A percentile compares a stretch with the other conserved stretches of the same genome.
These are phyloP conservation scores for Ceraceosorus bombacis DNA, from an alignment of 1,284 basidiomycete species.

Conservation along the genomic window DNA sequence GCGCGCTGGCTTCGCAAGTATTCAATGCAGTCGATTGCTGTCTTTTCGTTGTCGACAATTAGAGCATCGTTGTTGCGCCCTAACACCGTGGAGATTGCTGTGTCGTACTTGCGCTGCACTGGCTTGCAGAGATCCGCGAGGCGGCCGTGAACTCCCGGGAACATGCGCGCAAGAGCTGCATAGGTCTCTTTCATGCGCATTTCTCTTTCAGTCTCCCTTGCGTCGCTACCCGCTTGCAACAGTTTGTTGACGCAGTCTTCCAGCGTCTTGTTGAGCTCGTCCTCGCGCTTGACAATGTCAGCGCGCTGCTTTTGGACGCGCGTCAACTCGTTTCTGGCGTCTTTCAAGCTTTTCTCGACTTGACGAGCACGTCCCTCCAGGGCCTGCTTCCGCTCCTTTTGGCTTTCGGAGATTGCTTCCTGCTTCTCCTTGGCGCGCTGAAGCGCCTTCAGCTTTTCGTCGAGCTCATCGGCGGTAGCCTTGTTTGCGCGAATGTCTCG, in stretches of 20 bases:
- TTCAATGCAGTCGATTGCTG: slow-evolving; percentile 93
- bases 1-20: slow-evolving; percentile 91
- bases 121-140: slow-evolving; percentile 89
- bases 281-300: slow-evolving; percentile 53
- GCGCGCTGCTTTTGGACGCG: slow-evolving; percentile 67
- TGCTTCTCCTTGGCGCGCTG: slow-evolving; percentile 61
- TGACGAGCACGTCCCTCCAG: slow-evolving; percentile 21
- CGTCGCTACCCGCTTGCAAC: slow-evolving; percentile 50
- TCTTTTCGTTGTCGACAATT: slow-evolving; percentile 91
- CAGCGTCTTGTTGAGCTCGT: slow-evolving; percentile 71
- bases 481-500: slow-evolving; percentile 71
- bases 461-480: slow-evolving; percentile 56
- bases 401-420: slow-evolving; percentile 57
- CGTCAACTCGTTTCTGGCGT: slow-evolving; percentile 63
- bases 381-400: slow-evolving; percentile 59
- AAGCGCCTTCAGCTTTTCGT: slow-evolving; percentile 62
- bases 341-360: slow-evolving; percentile 16
- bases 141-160: slow-evolving; percentile 58
- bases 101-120: slow-evolving; percentile 82
- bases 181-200: slow-evolving; percentile 76
- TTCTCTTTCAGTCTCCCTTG: slow-evolving; percentile 71
- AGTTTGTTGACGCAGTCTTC: slow-evolving; percentile 74
- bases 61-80: slow-evolving; percentile 92
- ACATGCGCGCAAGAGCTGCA: slow-evolving; percentile 63
- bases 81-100: slow-evolving; percentile 86